Base-by-base conservation (phyloP, 2,329 filamentous ascomycete genomes). In the Graphiopsis chlorocephala region DNA sequence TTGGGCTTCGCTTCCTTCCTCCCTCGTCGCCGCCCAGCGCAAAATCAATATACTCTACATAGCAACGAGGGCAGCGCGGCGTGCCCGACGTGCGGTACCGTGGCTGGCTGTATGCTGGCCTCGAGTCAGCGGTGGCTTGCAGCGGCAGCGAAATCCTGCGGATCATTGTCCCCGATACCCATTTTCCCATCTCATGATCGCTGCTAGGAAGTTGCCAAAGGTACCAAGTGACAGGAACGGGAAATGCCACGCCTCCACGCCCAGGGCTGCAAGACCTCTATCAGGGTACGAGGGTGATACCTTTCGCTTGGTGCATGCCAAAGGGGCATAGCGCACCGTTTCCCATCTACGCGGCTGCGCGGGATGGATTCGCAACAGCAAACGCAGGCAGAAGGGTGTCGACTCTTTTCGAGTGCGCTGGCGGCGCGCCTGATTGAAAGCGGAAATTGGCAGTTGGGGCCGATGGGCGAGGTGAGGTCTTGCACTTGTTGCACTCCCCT, bases 51-150 rank as follows among this genome's bases (percentile, higher is more conserved):
- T 53, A 20, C 38, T 45, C 50, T 17, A 55, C 50, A 55, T 29
- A 28, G 47, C 55, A 58, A 45, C 26, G 48, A 55, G 31, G 48
- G 31, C 28, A 33, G 26, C 33, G 35, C 60, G 60, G 60, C 47
- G 48, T 20, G 60, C 47, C 60, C 60, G 60, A 53, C 17, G 15
- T 7, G 25, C 31, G 28, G 20, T 15, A 33, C n/a, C 42, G 60
- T 62, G 60, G 60, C 60, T 62, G 60, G 33, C 60, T 62, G 48
- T 55, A 55, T 55, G 31, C 25, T 38, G 7, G 48, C 25, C 60
- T 55, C 60, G 60, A 62, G 60, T 62, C 60, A 53, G 35, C 31
- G 10, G 33, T 62, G 60, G 31, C 35, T 62, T 62, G 31, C 35
- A n/a, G 29, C 14, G 60, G 60, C 45, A 55, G 48, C 60, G 48